Evolutionary conservation across 208 protist species (phyloP).

Genomic region (Herpetomonas samuelpessoai): DNA sequence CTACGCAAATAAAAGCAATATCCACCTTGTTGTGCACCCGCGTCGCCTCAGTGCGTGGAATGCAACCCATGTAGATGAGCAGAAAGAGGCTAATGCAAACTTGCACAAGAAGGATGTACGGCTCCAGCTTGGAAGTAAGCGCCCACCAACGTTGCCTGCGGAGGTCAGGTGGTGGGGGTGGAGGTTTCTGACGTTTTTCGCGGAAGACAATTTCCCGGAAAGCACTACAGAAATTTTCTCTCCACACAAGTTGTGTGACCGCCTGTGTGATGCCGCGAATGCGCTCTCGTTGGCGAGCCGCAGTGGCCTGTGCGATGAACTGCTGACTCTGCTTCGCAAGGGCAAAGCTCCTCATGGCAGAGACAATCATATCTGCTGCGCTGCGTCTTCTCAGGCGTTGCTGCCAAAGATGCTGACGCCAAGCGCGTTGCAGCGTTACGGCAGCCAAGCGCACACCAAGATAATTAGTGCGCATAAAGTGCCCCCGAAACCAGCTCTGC

Average conservation of each 20-base stretch:
- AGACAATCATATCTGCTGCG: not conserved
- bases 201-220: conserved; percentile 53
- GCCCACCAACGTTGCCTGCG: conserved; percentile 17
- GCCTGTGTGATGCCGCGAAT: conserved; percentile 28
- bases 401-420: not conserved
- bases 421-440: conserved; percentile 6
- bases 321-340: conserved; percentile 3
- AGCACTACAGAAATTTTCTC: conserved; percentile 74
- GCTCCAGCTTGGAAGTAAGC: conserved; percentile 11
- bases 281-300: conserved; percentile 11
- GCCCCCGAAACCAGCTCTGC: conserved; percentile 5
- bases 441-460: not conserved
- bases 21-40: conserved; percentile 44
- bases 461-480: conserved; percentile 3
- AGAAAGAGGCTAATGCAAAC: conserved; percentile 42
- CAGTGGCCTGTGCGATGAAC: conserved; percentile 19
- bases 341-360: not conserved
- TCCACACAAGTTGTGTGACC: conserved; percentile 65
- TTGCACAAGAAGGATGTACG: conserved; percentile 42
- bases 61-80: conserved; percentile 57
- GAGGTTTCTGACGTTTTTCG: conserved; percentile 13
- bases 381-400: not conserved
- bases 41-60: conserved; percentile 23
- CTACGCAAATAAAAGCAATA: conserved; percentile 40
- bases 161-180: conserved; percentile 5